phyloP scores from a whole-genome alignment of 768 basidiomycete species.

The Leccinum longicurvipes region DNA sequence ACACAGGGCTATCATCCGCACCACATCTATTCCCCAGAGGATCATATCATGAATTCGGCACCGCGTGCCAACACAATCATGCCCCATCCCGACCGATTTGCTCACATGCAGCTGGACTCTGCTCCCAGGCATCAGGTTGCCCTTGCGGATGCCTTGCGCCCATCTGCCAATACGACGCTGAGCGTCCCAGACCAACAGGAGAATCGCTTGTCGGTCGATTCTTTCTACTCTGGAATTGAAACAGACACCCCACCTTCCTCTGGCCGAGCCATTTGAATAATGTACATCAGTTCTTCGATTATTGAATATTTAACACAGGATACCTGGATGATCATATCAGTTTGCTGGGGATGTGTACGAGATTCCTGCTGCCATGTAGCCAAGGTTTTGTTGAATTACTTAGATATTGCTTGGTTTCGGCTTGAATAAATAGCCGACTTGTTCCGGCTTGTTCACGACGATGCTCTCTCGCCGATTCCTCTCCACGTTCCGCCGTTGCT shows the following conservation, averaged over 20 bases:
- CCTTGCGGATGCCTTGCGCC: slow-evolving; percentile 15
- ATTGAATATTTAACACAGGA: slow-evolving; percentile 20
- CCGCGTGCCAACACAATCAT: slow-evolving; percentile 3
- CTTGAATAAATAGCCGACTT: no score
- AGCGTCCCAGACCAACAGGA: slow-evolving; percentile 6
- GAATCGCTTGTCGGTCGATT: slow-evolving; percentile 27
- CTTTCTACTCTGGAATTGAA: slow-evolving; percentile 26
- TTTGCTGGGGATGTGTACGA: slow-evolving; percentile 7
- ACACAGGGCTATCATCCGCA: slow-evolving; percentile 13
- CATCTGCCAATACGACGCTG: slow-evolving; percentile 4
- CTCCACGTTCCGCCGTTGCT: slow-evolving; percentile 8
- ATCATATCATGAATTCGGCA: slow-evolving; percentile 14
- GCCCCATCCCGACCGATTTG: slow-evolving; percentile 14
- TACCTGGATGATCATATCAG: slow-evolving; percentile 4
- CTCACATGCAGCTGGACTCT: slow-evolving; percentile 9
- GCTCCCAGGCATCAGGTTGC: not conserved
- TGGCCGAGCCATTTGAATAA: slow-evolving; percentile 19
- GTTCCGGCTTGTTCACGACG: not conserved
- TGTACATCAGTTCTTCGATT: slow-evolving; percentile 4
- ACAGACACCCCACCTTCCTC: slow-evolving; percentile 2
- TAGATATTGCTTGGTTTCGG: not conserved
- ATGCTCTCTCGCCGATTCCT: slow-evolving; percentile 9
- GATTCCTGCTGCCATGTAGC: not conserved
- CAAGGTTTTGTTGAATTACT: slow-evolving; percentile 1
- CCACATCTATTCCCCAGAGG: slow-evolving; percentile 25